Evolutionary conservation across 2,329 filamentous ascomycete genomes (phyloP).

Genomic region (Apiospora arundinis): DNA sequence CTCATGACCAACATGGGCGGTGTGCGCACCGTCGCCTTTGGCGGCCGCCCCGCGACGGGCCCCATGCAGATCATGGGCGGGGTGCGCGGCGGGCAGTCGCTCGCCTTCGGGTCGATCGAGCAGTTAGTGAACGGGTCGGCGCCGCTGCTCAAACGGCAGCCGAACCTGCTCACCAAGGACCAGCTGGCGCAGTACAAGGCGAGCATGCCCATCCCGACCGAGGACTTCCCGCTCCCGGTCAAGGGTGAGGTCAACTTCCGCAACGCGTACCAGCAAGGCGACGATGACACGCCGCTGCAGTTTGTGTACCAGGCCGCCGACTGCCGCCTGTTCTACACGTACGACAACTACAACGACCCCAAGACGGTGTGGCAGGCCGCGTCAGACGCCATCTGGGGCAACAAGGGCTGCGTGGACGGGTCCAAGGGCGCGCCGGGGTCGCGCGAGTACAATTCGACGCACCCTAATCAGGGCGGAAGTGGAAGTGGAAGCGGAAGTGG

Average conservation of each 20-base stretch:
- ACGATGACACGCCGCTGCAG: slow-evolving; percentile 54
- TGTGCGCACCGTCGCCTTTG: slow-evolving; percentile 63
- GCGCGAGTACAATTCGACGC: not conserved
- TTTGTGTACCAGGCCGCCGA: slow-evolving; percentile 64
- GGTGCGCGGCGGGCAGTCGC: slow-evolving; percentile 57
- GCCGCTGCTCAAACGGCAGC: slow-evolving; percentile 27
- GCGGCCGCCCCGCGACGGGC: slow-evolving; percentile 56
- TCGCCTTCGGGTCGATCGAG: slow-evolving; percentile 30
- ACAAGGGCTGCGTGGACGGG: slow-evolving; percentile 38
- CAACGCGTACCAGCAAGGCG: slow-evolving; percentile 39
- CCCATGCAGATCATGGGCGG: slow-evolving; percentile 67
- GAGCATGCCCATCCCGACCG: slow-evolving; percentile 5
- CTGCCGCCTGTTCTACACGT: slow-evolving; percentile 63
- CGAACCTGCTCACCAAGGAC: slow-evolving; percentile 25
- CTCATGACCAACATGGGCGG: slow-evolving; percentile 58
- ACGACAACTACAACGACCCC: slow-evolving; percentile 54
- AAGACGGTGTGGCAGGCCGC: slow-evolving; percentile 55
- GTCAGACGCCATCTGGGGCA: slow-evolving; percentile 45
- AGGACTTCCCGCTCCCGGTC: slow-evolving; percentile 33
- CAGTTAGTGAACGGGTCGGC: not conserved
- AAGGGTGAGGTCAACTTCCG: slow-evolving; percentile 56
- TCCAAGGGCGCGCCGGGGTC: not conserved
- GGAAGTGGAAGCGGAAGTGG: not conserved
- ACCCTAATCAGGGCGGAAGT: not conserved
- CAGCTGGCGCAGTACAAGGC: not conserved